These are phyloP conservation scores for Sphaerulina musiva DNA, from an alignment of 2,329 filamentous ascomycete species.

Conservation along the genomic window DNA sequence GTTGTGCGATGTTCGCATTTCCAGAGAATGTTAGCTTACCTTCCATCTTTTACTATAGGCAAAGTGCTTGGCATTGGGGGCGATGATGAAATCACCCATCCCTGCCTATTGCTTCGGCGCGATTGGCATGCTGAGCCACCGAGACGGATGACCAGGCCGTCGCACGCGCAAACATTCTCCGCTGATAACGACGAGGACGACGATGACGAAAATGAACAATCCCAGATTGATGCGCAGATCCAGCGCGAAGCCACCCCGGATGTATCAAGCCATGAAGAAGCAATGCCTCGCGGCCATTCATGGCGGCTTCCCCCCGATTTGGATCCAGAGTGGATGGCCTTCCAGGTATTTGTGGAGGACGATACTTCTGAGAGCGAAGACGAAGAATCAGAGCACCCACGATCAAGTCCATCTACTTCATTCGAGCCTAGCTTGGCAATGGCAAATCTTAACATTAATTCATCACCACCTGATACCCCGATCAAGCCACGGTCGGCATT, in stretches of 20 bases:
- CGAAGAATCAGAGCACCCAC: slow-evolving; percentile 20
- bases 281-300: not conserved
- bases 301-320: slow-evolving; percentile 49
- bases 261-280: not conserved
- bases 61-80: slow-evolving; percentile 77
- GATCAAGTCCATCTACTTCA: slow-evolving; percentile 26
- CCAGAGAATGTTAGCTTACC: too few relatives aligned
- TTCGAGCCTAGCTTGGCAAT: slow-evolving; percentile 40
- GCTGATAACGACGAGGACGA: slow-evolving; percentile 5
- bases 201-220: slow-evolving; percentile 36
- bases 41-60: slow-evolving; percentile 30
- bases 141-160: slow-evolving; percentile 48
- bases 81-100: slow-evolving; percentile 62
- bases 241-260: slow-evolving; percentile 36
- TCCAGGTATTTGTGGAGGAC: slow-evolving; percentile 71
- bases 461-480: slow-evolving; percentile 15
- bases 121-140: slow-evolving; percentile 60
- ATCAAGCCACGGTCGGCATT: slow-evolving; percentile 24
- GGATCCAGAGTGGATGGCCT: slow-evolving; percentile 84
- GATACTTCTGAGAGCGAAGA: slow-evolving; percentile 48
- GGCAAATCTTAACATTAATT: slow-evolving; percentile 42
- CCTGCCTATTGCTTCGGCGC: slow-evolving; percentile 67
- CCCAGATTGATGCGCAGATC: slow-evolving; percentile 42
- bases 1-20: too few relatives aligned
- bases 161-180: slow-evolving; percentile 12